Conservation (phyloP, 345 rosid species). For the Syzygium grande region DNA sequence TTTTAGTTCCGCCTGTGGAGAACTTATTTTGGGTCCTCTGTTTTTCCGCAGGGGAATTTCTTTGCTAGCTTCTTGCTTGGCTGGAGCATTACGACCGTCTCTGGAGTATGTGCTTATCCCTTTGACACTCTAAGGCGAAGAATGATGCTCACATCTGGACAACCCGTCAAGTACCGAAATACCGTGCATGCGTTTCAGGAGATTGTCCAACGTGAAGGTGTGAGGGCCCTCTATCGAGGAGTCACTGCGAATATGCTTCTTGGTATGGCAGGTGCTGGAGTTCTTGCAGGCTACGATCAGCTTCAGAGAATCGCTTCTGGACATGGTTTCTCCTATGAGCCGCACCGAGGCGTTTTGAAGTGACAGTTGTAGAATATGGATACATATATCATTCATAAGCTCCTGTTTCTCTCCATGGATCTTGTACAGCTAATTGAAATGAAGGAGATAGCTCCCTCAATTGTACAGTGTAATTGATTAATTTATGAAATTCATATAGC, state of each 20-base stretch:
- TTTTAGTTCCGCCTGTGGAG: neutral
- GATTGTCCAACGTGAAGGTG: conserved; percentile 63
- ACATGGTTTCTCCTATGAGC: conserved; percentile 26
- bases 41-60: conserved; percentile 66
- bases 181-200: conserved; percentile 56
- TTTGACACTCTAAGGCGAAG: conserved; percentile 82
- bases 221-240: conserved; percentile 59
- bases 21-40: neutral
- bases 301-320: conserved; percentile 57
- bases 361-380: conserved; percentile 2
- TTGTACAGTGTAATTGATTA: neutral
- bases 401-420: neutral
- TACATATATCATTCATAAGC: neutral
- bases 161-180: conserved; percentile 51
- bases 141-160: conserved; percentile 97
- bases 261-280: conserved; percentile 96
- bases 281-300: conserved; percentile 86
- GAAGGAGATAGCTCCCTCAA: neutral
- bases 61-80: conserved; percentile 82
- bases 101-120: conserved; percentile 88
- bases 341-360: conserved; percentile 23
- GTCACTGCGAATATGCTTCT: conserved; percentile 91
- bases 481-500: neutral
- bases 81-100: conserved; percentile 84
- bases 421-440: neutral